Conservation (phyloP, 148 eudicot species). For the Pharnaceum exiguum region DNA sequence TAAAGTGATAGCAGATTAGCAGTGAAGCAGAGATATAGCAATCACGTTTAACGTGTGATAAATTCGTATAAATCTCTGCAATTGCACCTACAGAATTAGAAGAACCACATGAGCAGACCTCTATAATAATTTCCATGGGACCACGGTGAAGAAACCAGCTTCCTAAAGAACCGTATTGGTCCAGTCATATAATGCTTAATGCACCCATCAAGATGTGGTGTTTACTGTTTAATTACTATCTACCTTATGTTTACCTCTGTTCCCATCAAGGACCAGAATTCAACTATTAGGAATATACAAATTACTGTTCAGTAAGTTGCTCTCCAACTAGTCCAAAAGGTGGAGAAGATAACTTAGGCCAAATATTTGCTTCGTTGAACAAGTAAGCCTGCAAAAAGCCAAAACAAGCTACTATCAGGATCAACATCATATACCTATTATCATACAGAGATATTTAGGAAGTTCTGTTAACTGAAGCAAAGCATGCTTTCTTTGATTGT, state of each 20-base stretch:
- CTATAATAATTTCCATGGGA: slow-evolving; percentile 2
- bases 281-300: slow-evolving; percentile 1
- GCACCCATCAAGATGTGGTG: slow-evolving; percentile 9
- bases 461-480: not conserved
- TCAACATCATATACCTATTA: not conserved
- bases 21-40: no score
- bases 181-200: slow-evolving; percentile 5
- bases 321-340: slow-evolving; percentile 8
- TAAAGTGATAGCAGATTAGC: no score
- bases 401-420: not conserved
- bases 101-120: slow-evolving; percentile 1
- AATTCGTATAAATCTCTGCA: no score
- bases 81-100: no score
- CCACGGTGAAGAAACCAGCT: slow-evolving; percentile 8
- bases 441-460: not conserved
- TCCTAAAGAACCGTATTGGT: not conserved
- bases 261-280: not conserved
- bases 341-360: slow-evolving; percentile 3
- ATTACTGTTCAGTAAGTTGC: slow-evolving; percentile 3
- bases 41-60: no score
- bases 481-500: no score
- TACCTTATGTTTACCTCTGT: not conserved
- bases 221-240: not conserved
- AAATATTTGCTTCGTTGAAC: slow-evolving; percentile 6
- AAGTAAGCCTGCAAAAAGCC: slow-evolving; percentile 9